Base-by-base conservation (phyloP, 768 basidiomycete species). In the Suillus discolor region DNA sequence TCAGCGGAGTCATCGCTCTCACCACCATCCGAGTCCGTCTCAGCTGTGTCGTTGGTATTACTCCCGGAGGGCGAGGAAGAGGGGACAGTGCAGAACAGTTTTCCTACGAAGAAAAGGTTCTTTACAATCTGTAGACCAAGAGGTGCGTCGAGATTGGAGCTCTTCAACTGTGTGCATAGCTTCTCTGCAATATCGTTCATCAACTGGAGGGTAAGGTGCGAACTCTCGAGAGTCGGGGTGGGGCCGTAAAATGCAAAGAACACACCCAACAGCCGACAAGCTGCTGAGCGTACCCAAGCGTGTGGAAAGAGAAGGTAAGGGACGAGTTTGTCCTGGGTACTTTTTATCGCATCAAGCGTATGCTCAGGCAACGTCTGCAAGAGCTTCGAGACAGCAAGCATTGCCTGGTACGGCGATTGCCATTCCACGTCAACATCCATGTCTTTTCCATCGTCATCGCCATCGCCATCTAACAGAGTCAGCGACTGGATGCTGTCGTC, bases 31-130 rank as follows among this genome's bases (percentile, higher is more conserved):
- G 77, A 72, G 53, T 63, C 70, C 20, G 70, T 73, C 23, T 78
- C 78, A 5, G 75, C 72, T 9, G 75, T 72, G 64, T 78, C 72
- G 57, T 70, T 62, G 55, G 70, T 72, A 3, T 72, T 74, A 8
- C 70, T 73, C 3, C 70, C 31, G 6, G 6, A 54, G 66, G 67
- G 15, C 66, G 59, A 28, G 20, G 64, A 70, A 31, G 72, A 62
- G 20, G 82, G 77, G 41, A 84, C 72, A 31, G 81, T 77, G 65
- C 81, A 83, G 75, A 93, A 97, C 75, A 90, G 90, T 77, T 93
- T 96, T 28, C 93, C 94, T n/a, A 97, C 79, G 73, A 91, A 96
- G 71, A 96, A 94, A 31, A 99, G 76, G 71, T 98, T 94, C 81
- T 97, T 98, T 70, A 97, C 94, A 12, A 94, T 79, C 78, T 98